Base-by-base conservation (phyloP, 2,329 filamentous ascomycete genomes). In the Bipolaris zeicola region DNA sequence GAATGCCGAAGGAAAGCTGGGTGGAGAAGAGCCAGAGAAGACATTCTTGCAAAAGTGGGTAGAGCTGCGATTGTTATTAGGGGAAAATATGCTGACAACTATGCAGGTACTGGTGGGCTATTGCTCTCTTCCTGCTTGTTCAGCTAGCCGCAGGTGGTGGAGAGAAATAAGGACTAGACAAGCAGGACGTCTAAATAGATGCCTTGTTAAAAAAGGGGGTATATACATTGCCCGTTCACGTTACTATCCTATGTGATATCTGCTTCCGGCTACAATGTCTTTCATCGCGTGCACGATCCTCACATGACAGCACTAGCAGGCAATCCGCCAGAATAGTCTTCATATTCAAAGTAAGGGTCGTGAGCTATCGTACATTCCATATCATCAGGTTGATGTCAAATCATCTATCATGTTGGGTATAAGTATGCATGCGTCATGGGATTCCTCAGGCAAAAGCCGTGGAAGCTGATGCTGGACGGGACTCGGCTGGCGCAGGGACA, bases 1-100 rank as follows among this genome's bases (percentile, higher is more conserved):
- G 60, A 85, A 85, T 64, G 81, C 83, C 26, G 78, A 81, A 45
- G 86, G 86, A 0, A 79, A 77, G 61, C 78, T 87, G 47, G 78
- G 74, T 5, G 68, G 57, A 18, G 73, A 79, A 61, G 79, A 80
- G 66, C 74, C 74, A 7, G 78, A 83, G 67, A 82, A 82, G 76
- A 74, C 73, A 3, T 82, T 83, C 61, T 67, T 83, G 60, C 80
- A 82, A 64, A 83, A 83, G 80, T 82, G 62, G 64, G 78, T 74
- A 42, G 26, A 13, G 24, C 8, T 38, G 49, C 20, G 20, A 20
- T 36, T 16, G 6, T 10, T 33, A 10, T 13, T 34, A 8, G 14
- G n/a, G n/a, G 28, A 11, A 13, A 3, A 6, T 20, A 37, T 49
- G 38, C 62, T 72, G 52, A 71, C 49, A 45, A 50, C 13, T 6